A percentile compares a stretch with the other conserved stretches of the same genome.
Evolutionary conservation across 2,329 filamentous ascomycete species (phyloP).

Genomic region (Colletotrichum godetiae): DNA sequence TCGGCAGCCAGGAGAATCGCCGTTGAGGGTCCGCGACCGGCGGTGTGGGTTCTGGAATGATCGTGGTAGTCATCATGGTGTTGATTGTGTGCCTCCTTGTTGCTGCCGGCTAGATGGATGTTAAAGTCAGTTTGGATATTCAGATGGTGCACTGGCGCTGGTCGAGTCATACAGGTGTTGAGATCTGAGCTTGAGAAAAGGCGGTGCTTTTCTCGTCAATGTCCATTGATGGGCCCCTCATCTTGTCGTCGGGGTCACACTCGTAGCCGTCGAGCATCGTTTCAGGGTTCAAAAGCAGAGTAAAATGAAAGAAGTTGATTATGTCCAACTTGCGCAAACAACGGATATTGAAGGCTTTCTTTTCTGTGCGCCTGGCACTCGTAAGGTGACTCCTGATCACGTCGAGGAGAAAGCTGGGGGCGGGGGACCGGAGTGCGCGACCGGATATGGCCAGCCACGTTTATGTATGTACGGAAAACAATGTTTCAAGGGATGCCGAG

Average conservation of each 20-base stretch:
- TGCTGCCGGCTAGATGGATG: background rate
- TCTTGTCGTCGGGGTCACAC: slow-evolving; percentile 8
- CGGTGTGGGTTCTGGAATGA: slow-evolving; percentile 30
- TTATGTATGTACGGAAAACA: slow-evolving; percentile 80
- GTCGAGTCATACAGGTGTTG: slow-evolving; percentile 12
- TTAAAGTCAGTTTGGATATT: background rate
- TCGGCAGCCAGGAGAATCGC: slow-evolving; percentile 25
- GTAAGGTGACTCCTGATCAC: background rate
- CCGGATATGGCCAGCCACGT: slow-evolving; percentile 79
- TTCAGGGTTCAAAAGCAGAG: background rate
- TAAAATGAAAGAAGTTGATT: background rate
- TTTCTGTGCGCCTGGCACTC: slow-evolving; percentile 7
- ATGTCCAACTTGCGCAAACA: background rate
- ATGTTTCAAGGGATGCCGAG: slow-evolving; percentile 17
- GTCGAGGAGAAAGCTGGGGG: slow-evolving; percentile 39
- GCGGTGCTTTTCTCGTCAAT: slow-evolving; percentile 33
- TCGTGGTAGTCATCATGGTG: slow-evolving; percentile 26
- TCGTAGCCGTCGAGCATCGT: slow-evolving; percentile 4
- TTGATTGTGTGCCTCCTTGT: slow-evolving; percentile 24
- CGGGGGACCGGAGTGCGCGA: slow-evolving; percentile 54
- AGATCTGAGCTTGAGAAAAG: slow-evolving; percentile 29
- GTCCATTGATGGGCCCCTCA: slow-evolving; percentile 12
- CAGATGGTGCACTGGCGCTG: background rate
- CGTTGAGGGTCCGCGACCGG: slow-evolving; percentile 11
- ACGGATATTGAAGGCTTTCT: background rate